Conservation (phyloP, 345 rosid species). For the Schrenkiella parvula region DNA sequence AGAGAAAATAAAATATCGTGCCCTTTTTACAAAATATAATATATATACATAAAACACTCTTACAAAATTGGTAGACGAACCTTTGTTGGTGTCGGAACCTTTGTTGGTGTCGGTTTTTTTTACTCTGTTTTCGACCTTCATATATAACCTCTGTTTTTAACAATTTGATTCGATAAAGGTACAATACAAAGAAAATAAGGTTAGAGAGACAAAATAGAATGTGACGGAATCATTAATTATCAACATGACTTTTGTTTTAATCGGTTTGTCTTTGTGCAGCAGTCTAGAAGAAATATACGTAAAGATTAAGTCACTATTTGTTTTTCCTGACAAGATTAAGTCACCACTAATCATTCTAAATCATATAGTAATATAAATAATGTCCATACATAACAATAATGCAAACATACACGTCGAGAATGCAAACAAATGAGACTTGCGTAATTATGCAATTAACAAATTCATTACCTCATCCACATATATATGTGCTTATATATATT, state of each 20-base stretch:
- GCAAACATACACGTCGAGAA: conserved; percentile 21
- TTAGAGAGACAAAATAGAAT: background rate
- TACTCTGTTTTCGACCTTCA: too few relatives aligned
- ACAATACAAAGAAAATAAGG: conserved; percentile 8
- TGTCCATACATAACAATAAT: conserved; percentile 4
- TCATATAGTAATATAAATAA: background rate
- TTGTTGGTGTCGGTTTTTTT: too few relatives aligned
- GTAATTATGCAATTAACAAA: conserved; percentile 11
- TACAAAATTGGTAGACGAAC: too few relatives aligned
- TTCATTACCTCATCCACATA: background rate
- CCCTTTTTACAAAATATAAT: too few relatives aligned
- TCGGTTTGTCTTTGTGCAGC: conserved; percentile 21
- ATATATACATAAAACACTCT: background rate
- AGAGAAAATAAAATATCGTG: background rate
- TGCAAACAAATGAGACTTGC: conserved; percentile 26
- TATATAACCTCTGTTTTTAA: too few relatives aligned
- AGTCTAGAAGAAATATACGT: conserved; percentile 25
- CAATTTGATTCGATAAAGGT: too few relatives aligned
- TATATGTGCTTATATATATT: background rate
- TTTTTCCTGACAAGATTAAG: conserved; percentile 17
- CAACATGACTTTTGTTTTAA: conserved; percentile 11
- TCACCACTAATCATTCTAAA: conserved; percentile 31
- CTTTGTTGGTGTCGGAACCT: too few relatives aligned
- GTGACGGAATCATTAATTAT: conserved; percentile 26
- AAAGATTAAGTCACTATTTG: conserved; percentile 23